phyloP scores from a whole-genome alignment of 83 land plant genomes.

The Picea abies region DNA sequence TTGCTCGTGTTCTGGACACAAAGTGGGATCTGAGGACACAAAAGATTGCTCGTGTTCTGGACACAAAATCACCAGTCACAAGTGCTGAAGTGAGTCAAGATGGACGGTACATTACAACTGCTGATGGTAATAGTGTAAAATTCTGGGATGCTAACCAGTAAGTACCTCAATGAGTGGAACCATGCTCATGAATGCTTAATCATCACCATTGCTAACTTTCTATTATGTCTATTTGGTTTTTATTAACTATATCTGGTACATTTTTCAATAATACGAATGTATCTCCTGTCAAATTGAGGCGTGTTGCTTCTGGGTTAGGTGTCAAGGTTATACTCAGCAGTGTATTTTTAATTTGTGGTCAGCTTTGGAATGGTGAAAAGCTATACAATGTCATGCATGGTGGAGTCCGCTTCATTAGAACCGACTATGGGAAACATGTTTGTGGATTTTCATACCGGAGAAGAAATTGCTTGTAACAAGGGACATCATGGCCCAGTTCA shows the following conservation, averaged over 20 bases:
- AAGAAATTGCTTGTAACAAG: slow-evolving; percentile 92
- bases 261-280: background rate
- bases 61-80: slow-evolving; percentile 92
- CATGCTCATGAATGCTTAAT: background rate
- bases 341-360: slow-evolving; percentile 9
- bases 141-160: slow-evolving; percentile 99
- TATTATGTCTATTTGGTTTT: background rate
- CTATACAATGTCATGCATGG: slow-evolving; percentile 83
- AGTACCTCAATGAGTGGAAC: slow-evolving; percentile 21
- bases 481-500: slow-evolving; percentile 98
- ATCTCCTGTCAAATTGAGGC: too few species aligned
- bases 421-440: slow-evolving; percentile 81
- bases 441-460: slow-evolving; percentile 91
- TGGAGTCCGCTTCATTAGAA: slow-evolving; percentile 95
- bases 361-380: slow-evolving; percentile 95
- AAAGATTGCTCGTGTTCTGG: slow-evolving; percentile 74
- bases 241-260: background rate
- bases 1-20: slow-evolving; percentile 23
- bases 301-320: background rate
- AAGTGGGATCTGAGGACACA: slow-evolving; percentile 95
- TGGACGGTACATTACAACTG: slow-evolving; percentile 95
- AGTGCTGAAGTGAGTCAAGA: slow-evolving; percentile 97
- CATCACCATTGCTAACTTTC: background rate
- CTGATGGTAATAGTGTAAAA: slow-evolving; percentile 93
- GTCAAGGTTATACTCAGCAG: slow-evolving; percentile 3